Evolutionary conservation across 2,329 filamentous ascomycete genomes (phyloP).

Genomic region (Neofusicoccum cordaticola): DNA sequence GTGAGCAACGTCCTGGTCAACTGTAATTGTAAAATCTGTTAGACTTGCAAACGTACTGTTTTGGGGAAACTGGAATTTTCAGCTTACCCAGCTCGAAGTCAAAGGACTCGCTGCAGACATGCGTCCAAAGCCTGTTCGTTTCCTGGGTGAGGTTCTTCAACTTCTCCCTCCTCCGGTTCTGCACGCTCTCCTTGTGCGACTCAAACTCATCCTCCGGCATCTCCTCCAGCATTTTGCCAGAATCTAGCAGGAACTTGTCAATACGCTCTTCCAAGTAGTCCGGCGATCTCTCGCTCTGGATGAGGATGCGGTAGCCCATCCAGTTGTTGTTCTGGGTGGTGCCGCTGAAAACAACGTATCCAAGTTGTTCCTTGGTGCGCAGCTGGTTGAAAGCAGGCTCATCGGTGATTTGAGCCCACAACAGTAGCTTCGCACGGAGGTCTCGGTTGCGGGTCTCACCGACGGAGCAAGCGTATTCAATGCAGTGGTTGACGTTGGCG

Average conservation of each 20-base stretch:
- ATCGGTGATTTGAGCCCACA: conserved; percentile 86
- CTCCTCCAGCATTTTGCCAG: conserved; percentile 62
- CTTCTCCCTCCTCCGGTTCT: conserved; percentile 85
- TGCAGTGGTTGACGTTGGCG: conserved; percentile 69
- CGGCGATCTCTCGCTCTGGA: conserved; percentile 86
- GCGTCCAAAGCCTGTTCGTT: conserved; percentile 75
- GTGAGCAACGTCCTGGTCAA: conserved; percentile 70
- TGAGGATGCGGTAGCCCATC: conserved; percentile 76
- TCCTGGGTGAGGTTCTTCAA: conserved; percentile 89
- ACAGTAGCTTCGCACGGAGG: conserved; percentile 70
- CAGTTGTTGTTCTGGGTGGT: conserved; percentile 71
- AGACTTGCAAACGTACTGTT: too few relatives aligned
- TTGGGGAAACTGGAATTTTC: neutral
- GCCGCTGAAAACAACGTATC: conserved; percentile 91
- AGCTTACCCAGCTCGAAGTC: conserved; percentile 80
- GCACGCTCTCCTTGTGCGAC: conserved; percentile 82
- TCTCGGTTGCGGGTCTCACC: conserved; percentile 57
- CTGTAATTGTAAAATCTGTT: conserved; percentile 39
- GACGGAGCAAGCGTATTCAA: conserved; percentile 47
- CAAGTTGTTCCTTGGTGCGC: conserved; percentile 93
- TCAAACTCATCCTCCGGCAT: conserved; percentile 88
- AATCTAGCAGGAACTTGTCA: conserved; percentile 73
- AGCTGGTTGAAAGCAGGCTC: conserved; percentile 94
- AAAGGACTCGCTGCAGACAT: conserved; percentile 81
- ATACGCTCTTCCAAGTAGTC: conserved; percentile 84